phyloP scores from a whole-genome alignment of 768 basidiomycete species.

The Lactarius tabidus region DNA sequence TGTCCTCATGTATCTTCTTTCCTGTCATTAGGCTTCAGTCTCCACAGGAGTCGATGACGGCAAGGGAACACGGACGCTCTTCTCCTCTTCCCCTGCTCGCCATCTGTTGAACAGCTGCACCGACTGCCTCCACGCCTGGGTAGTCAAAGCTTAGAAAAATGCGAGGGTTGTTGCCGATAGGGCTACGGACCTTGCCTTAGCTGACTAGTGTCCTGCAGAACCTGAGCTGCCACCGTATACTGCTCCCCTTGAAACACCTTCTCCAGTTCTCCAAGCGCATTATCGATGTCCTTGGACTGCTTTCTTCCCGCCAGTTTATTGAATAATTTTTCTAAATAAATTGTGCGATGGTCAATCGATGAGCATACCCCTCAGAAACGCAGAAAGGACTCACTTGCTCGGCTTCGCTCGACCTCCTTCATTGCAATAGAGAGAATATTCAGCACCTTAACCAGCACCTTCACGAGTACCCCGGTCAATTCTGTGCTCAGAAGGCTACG shows the following conservation, averaged over 20 bases:
- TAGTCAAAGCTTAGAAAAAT: background rate
- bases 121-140: background rate
- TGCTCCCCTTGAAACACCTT: constrained; percentile 1
- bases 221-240: background rate
- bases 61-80: background rate
- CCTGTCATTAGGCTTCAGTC: background rate
- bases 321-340: background rate
- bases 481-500: background rate
- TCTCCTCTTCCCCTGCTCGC: background rate
- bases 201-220: background rate
- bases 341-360: background rate
- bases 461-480: background rate
- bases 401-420: background rate
- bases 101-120: background rate
- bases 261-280: background rate
- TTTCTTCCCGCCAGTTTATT: background rate
- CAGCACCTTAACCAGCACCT: background rate
- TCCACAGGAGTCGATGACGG: background rate
- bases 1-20: background rate
- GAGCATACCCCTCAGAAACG: too few species aligned
- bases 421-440: constrained; percentile 2
- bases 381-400: background rate
- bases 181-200: background rate
- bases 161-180: background rate
- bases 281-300: background rate